A percentile compares a stretch with the other conserved stretches of the same genome.
These are phyloP conservation scores for Lumnitzera racemosa DNA, from an alignment of 345 rosid genomes.

Conservation along the genomic window DNA sequence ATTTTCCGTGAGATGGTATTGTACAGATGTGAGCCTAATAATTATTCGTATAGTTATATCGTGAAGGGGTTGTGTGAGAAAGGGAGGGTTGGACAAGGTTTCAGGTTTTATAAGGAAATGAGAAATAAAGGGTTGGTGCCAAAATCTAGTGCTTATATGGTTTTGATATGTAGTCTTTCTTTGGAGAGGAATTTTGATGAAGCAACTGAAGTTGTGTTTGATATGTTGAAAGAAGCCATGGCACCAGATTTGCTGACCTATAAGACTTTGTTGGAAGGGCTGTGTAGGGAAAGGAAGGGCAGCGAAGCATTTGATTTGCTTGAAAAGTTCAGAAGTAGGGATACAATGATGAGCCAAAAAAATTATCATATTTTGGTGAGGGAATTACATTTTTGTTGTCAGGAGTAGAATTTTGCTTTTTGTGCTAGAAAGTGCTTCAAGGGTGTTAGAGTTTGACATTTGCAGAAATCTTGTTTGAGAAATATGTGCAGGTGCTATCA, in stretches of 20 bases:
- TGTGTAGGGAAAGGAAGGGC: conserved; percentile 64
- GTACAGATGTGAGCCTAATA: conserved; percentile 76
- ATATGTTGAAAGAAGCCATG: conserved; percentile 60
- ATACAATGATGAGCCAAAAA: conserved; percentile 60
- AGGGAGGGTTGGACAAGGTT: conserved; percentile 58
- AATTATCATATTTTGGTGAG: conserved; percentile 51
- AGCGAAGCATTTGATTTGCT: conserved; percentile 63
- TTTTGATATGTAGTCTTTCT: conserved; percentile 75
- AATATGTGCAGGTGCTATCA: too few relatives aligned
- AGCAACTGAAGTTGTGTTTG: conserved; percentile 42
- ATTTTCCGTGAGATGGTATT: conserved; percentile 70
- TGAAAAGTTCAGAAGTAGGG: conserved; percentile 65
- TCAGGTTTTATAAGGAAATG: conserved; percentile 76
- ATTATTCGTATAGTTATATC: conserved; percentile 56
- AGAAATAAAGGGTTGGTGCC: conserved; percentile 51
- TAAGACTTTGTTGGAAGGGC: conserved; percentile 65
- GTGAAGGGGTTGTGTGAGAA: conserved; percentile 81
- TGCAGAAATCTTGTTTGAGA: too few relatives aligned
- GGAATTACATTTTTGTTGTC: conserved; percentile 32
- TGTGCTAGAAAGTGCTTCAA: too few relatives aligned
- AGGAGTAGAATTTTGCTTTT: conserved; percentile 15
- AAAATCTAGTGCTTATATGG: conserved; percentile 53
- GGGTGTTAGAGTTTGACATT: too few relatives aligned
- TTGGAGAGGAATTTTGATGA: conserved; percentile 45
- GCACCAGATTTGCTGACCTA: conserved; percentile 72